These are phyloP conservation scores for Colletotrichum ledebouriae DNA, from an alignment of 2,329 filamentous ascomycete species.

Conservation along the genomic window DNA sequence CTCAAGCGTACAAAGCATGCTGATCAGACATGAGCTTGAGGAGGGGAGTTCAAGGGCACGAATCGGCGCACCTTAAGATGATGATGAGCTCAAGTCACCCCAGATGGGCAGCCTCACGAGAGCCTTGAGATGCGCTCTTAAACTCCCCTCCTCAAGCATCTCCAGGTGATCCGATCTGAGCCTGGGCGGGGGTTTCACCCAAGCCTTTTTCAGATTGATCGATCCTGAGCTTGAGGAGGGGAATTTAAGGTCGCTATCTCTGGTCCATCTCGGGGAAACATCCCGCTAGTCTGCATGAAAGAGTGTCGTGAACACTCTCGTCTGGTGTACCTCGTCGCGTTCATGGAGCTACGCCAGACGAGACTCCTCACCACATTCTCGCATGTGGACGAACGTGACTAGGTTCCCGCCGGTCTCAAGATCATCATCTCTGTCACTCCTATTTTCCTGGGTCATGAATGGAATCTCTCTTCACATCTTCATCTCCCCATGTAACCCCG, in stretches of 20 bases:
- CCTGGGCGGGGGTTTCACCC: too few species aligned
- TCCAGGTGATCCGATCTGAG: too few species aligned
- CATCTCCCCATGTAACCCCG: slow-evolving; percentile 7
- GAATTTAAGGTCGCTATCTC: background rate
- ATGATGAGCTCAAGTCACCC: too few species aligned
- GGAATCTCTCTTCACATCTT: slow-evolving; percentile 30
- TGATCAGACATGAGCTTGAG: slow-evolving; percentile 12
- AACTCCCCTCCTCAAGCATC: too few species aligned
- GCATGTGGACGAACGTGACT: background rate
- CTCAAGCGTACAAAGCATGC: slow-evolving; percentile 10
- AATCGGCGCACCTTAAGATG: background rate
- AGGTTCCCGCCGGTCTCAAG: background rate
- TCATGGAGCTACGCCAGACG: too few species aligned
- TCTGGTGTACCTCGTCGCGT: too few species aligned
- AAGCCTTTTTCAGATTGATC: background rate
- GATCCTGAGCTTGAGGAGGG: slow-evolving; percentile 9
- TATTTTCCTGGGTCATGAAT: too few species aligned
- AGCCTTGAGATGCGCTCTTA: too few species aligned
- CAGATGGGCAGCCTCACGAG: too few species aligned
- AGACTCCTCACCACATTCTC: too few species aligned
- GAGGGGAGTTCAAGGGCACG: slow-evolving; percentile 3
- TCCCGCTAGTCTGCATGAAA: background rate
- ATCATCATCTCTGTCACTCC: too few species aligned
- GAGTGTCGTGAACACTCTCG: too few species aligned
- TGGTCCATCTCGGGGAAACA: background rate